Conservation (phyloP, 1,284 basidiomycete genomes). For the Heterobasidion parviporum region DNA sequence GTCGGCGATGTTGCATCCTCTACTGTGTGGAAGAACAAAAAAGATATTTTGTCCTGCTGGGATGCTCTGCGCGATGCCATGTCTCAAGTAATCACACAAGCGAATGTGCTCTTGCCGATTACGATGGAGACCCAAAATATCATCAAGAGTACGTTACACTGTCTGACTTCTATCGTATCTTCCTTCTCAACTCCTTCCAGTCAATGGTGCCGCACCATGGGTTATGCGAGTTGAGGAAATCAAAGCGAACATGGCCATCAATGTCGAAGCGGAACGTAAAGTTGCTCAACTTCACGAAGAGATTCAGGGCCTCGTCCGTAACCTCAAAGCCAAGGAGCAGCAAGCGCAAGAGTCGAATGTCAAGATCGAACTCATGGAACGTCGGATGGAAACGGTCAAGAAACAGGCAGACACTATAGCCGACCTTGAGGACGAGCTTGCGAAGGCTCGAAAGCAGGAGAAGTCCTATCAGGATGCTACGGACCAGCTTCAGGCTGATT, state of each 20-base stretch:
- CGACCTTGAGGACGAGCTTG: constrained; percentile 75
- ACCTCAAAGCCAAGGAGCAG: constrained; percentile 82
- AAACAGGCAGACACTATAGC: constrained; percentile 80
- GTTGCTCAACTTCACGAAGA: constrained; percentile 83
- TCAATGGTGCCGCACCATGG: constrained; percentile 82
- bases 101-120: constrained; percentile 59
- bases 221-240: constrained; percentile 80
- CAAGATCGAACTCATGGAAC: constrained; percentile 92
- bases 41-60: constrained; percentile 64
- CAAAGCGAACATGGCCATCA: constrained; percentile 76
- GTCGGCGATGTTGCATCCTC: constrained; percentile 66
- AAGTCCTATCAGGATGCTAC: constrained; percentile 87
- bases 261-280: constrained; percentile 87
- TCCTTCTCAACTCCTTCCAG: constrained; percentile 28
- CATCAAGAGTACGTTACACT: constrained; percentile 56
- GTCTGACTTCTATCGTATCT: not conserved
- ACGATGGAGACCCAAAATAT: constrained; percentile 74
- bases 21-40: constrained; percentile 63
- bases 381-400: constrained; percentile 84
- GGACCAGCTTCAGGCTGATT: constrained; percentile 85
- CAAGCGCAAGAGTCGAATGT: constrained; percentile 82
- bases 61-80: constrained; percentile 69
- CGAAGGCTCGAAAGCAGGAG: constrained; percentile 81
- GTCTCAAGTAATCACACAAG: constrained; percentile 61
- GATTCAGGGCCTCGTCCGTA: constrained; percentile 78